Evolutionary conservation across 78 protist species (phyloP).

Genomic region (Acrasis kona): DNA sequence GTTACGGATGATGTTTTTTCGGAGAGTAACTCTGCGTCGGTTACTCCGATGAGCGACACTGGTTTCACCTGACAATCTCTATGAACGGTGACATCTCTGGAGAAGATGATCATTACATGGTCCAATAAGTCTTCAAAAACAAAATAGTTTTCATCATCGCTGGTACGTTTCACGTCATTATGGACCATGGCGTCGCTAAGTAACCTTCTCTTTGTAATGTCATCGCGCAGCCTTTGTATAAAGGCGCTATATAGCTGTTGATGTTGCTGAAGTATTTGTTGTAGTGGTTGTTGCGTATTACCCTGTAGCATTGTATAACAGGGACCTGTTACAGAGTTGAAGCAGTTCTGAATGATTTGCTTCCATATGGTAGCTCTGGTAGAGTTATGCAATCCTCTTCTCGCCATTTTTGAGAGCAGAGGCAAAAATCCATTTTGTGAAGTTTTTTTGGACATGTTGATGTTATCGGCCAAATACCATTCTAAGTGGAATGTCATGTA

Average conservation of each 20-base stretch:
- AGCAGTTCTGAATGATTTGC: neutral
- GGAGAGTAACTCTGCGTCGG: neutral
- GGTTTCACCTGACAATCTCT: neutral
- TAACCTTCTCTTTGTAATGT: neutral
- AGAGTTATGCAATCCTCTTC: neutral
- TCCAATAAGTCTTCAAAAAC: constrained; percentile 5
- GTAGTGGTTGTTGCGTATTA: neutral
- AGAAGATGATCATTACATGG: neutral
- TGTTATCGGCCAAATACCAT: neutral
- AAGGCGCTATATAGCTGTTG: neutral
- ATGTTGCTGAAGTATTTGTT: neutral
- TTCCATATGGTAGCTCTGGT: neutral
- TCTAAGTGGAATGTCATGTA: no score
- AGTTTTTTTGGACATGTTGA: neutral
- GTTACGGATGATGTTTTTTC: neutral
- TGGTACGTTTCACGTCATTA: neutral
- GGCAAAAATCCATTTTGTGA: neutral
- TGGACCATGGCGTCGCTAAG: neutral
- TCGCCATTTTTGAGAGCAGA: neutral
- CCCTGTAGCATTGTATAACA: neutral
- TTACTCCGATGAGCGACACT: neutral
- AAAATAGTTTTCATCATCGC: constrained; percentile 14
- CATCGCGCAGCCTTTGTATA: neutral
- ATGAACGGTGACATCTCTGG: neutral
- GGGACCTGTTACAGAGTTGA: neutral